Evolutionary conservation across 306 rosid species (phyloP).

Genomic region (Vigna mungo): DNA sequence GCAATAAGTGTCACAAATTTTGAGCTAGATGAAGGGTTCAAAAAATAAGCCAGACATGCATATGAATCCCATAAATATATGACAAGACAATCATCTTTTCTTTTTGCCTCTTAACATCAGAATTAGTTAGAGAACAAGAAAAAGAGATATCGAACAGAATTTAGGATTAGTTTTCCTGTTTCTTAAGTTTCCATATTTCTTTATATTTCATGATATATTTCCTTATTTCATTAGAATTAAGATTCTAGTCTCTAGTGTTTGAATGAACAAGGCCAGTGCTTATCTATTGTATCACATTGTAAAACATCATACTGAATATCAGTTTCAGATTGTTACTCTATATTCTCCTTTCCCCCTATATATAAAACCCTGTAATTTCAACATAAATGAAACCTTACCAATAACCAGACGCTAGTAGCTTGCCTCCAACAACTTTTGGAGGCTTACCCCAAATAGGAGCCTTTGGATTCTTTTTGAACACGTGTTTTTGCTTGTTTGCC

Average conservation of each 20-base stretch:
- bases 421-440: conserved; percentile 87
- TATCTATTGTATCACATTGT: background rate
- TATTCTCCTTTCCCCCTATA: background rate
- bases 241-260: background rate
- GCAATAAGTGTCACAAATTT: background rate
- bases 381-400: conserved; percentile 70
- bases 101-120: conserved; percentile 14
- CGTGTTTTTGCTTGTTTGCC: conserved; percentile 97
- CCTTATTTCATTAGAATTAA: background rate
- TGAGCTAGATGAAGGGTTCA: background rate
- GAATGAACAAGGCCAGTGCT: background rate
- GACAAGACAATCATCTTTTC: background rate
- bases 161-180: background rate
- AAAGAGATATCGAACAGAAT: background rate
- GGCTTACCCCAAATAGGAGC: conserved; percentile 91
- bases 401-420: conserved; percentile 95
- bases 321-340: background rate
- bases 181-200: background rate
- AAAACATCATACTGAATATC: background rate
- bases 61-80: background rate
- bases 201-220: background rate
- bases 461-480: conserved; percentile 86
- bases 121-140: conserved; percentile 5
- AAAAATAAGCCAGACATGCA: conserved; percentile 29
- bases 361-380: background rate